Evolutionary conservation across 805 yeast genomes (phyloP), one percentile per base, ranked within the genome.

Genomic region (Vanderwaltozyma polyspora): DNA sequence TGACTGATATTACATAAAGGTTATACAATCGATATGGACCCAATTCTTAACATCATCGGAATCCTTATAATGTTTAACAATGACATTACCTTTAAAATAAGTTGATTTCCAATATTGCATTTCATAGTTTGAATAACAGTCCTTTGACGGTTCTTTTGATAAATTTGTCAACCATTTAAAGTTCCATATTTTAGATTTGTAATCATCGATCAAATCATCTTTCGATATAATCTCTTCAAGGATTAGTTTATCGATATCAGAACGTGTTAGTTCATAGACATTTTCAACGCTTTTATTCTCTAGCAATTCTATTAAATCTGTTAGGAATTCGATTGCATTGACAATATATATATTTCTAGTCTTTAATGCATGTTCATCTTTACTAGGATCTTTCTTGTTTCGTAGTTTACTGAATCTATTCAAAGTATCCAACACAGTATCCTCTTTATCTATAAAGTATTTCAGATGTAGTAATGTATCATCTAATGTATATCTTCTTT

Each of bases 51-150:
- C 29, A 19, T 37, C 40, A 30, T 55, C 52, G 7, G 35, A 35
- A 14, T 49, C 56, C 4, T 45, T 43, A 3, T 47, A 46, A n/a
- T 44, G 44, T 36, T 50, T 57, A 22, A 66, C 77, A 19, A 55
- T 57, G 0, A 67, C 77, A 9, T 55, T 55, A 33, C 66, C 60
- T 4, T 62, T 61, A 45, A 75, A 75, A 45, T 74, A 72, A 6
- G 57, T 52, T 7, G 47, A 31, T 32, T 56, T 65, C 82, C 82
- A 75, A 41, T 67, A 64, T 15, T 49, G 55, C 77, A 76, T 74
- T 37, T 75, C 77, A 40, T 63, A 67, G 11, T 62, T 49, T 1
- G 78, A 61, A 45, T 56, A 72, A 2, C 68, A 68, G 5, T 76
- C 76, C 34, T 71, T 59, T 2, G 66, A 40, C n/a, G n/a, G n/a